Conservation (phyloP, 805 yeast species). For the Isabelozyma gotoi region DNA sequence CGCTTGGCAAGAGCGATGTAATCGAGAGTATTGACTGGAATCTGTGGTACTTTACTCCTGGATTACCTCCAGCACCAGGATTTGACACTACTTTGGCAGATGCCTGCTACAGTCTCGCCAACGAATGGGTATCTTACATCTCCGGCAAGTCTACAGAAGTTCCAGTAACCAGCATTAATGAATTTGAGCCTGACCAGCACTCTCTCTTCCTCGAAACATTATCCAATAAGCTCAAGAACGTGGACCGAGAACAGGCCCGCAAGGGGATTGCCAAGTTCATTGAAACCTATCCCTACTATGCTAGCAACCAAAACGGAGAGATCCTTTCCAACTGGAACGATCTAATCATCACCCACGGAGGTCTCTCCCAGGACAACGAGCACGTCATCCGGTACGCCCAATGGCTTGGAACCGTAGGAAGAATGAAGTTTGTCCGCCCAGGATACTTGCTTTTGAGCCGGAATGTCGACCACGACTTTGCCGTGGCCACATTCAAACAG, state of each 20-base stretch:
- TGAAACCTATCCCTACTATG: conserved; percentile 17
- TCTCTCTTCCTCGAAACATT: conserved; percentile 24
- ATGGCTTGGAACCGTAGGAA: conserved; percentile 35
- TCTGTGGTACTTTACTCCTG: conserved; percentile 25
- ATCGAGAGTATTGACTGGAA: conserved; percentile 28
- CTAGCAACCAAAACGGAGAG: conserved; percentile 22
- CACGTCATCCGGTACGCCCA: conserved; percentile 19
- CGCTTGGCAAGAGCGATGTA: conserved; percentile 14
- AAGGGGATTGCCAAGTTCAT: conserved; percentile 7
- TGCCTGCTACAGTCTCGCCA: conserved; percentile 21
- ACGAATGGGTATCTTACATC: conserved; percentile 18
- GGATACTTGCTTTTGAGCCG: conserved; percentile 24
- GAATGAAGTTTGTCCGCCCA: conserved; percentile 38
- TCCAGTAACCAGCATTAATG: conserved; percentile 11
- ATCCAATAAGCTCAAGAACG: conserved; percentile 11
- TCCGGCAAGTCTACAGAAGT: not conserved
- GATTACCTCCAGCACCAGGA: conserved; percentile 26
- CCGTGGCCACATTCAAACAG: conserved; percentile 21
- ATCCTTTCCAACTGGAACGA: conserved; percentile 21
- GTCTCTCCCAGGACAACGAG: conserved; percentile 9
- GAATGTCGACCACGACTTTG: conserved; percentile 24
- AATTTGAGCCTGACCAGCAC: conserved; percentile 24
- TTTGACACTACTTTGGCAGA: conserved; percentile 29
- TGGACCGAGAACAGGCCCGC: not conserved
- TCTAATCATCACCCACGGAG: conserved; percentile 21